A percentile compares a stretch with the other conserved stretches of the same genome.
Conservation (phyloP, 148 eudicot species). For the Rhododendron molle region DNA sequence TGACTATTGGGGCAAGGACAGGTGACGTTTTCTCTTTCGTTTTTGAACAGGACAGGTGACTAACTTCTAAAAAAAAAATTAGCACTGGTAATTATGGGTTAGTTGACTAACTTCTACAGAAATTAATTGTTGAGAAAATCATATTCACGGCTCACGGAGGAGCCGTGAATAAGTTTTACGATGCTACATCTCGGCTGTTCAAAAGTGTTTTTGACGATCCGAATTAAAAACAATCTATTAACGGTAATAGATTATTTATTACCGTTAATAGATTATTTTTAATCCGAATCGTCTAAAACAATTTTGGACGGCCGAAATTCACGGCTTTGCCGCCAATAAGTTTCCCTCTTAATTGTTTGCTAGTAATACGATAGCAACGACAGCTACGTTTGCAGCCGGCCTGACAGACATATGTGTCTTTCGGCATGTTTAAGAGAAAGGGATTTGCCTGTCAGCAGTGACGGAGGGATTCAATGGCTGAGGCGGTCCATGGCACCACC, state of each 20-base stretch:
- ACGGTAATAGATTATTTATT: too few relatives aligned
- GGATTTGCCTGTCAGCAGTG: background rate
- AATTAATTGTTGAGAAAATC: background rate
- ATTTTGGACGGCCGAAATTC: too few relatives aligned
- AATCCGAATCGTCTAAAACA: too few relatives aligned
- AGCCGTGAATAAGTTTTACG: too few relatives aligned
- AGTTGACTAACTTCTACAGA: background rate
- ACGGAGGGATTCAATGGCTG: background rate
- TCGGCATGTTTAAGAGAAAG: background rate
- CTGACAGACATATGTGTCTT: background rate
- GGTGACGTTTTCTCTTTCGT: background rate
- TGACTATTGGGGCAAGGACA: background rate
- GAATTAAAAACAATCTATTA: too few relatives aligned
- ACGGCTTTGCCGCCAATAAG: too few relatives aligned
- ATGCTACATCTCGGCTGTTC: too few relatives aligned
- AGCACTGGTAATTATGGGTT: background rate
- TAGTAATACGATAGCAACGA: background rate
- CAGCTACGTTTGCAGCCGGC: background rate
- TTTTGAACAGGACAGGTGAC: background rate
- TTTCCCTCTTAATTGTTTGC: background rate
- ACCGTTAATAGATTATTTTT: too few relatives aligned
- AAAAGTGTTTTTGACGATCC: too few relatives aligned
- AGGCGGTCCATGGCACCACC: too few relatives aligned
- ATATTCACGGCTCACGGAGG: too few relatives aligned
- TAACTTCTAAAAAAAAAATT: background rate